Evolutionary conservation across 2,329 filamentous ascomycete genomes (phyloP).

Genomic region (Helotiales sp.): DNA sequence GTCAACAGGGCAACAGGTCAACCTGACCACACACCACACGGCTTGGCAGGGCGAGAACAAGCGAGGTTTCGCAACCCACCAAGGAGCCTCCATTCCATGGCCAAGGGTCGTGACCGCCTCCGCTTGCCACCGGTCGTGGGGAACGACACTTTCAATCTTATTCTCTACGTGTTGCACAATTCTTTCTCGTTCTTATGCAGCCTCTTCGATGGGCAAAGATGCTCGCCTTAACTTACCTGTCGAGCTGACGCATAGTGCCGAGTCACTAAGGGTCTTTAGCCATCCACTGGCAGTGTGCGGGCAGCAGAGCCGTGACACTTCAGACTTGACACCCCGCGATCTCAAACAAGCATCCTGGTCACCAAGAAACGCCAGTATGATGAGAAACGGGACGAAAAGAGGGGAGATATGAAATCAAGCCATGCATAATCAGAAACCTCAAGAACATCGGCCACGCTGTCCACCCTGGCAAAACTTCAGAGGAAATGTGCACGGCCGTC

Average conservation of each 20-base stretch:
- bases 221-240: not conserved
- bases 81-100: not conserved
- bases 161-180: slow-evolving; percentile 12
- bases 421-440: slow-evolving; percentile 38
- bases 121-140: slow-evolving; percentile 2
- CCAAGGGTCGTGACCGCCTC: not conserved
- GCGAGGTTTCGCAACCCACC: slow-evolving; percentile 8
- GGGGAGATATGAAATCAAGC: slow-evolving; percentile 32
- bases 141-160: slow-evolving; percentile 16
- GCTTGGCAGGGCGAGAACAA: no score
- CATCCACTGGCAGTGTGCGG: not conserved
- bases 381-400: slow-evolving; percentile 33
- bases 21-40: no score
- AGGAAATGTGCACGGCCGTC: slow-evolving; percentile 29
- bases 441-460: slow-evolving; percentile 29
- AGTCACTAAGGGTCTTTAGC: not conserved
- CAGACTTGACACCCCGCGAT: slow-evolving; percentile 22
- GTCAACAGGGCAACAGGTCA: no score
- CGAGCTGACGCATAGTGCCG: slow-evolving; percentile 1
- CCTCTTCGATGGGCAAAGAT: not conserved
- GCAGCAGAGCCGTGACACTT: slow-evolving; percentile 10
- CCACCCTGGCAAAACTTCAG: slow-evolving; percentile 25
- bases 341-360: slow-evolving; percentile 28
- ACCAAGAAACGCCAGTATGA: slow-evolving; percentile 33
- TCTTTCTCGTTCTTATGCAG: not conserved